These are phyloP conservation scores for Phycomyces nitens DNA, from an alignment of 192 early-diverging fungal species.

Conservation along the genomic window DNA sequence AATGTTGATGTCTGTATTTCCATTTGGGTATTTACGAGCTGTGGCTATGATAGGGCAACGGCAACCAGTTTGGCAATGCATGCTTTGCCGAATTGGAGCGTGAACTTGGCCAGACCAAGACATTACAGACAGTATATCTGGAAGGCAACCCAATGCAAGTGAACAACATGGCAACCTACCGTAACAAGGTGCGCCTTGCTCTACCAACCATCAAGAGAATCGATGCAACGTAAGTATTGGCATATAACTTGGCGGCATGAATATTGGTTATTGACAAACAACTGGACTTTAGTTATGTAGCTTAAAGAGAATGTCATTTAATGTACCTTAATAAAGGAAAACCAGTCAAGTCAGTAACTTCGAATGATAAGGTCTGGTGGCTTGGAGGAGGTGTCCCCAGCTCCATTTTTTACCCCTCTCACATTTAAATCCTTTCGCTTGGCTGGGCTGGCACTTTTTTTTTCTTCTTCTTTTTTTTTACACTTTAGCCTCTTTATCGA, in stretches of 20 bases:
- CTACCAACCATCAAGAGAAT: conserved; percentile 88
- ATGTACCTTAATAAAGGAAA: not conserved
- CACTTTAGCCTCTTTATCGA: conserved; percentile 3
- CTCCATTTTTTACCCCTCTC: conserved; percentile 3
- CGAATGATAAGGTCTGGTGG: not conserved
- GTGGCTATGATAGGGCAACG: conserved; percentile 40
- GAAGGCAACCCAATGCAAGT: conserved; percentile 93
- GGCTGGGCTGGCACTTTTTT: not conserved
- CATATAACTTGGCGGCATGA: too few species aligned
- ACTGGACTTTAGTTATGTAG: not conserved
- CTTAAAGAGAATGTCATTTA: not conserved
- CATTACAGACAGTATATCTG: conserved; percentile 86
- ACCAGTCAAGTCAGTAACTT: not conserved
- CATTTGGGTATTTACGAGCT: too few species aligned
- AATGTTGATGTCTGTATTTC: conserved; percentile 7
- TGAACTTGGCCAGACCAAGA: conserved; percentile 54
- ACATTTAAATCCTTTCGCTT: not conserved
- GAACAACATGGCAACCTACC: conserved; percentile 71
- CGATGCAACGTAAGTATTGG: conserved; percentile 69
- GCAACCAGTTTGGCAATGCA: conserved; percentile 61
- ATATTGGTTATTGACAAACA: too few species aligned
- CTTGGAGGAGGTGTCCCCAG: not conserved
- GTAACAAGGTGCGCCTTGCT: conserved; percentile 80
- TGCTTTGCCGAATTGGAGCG: conserved; percentile 74
- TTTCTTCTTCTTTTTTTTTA: not conserved